Evolutionary conservation across 306 rosid genomes (phyloP).

Genomic region (Vigna angularis): DNA sequence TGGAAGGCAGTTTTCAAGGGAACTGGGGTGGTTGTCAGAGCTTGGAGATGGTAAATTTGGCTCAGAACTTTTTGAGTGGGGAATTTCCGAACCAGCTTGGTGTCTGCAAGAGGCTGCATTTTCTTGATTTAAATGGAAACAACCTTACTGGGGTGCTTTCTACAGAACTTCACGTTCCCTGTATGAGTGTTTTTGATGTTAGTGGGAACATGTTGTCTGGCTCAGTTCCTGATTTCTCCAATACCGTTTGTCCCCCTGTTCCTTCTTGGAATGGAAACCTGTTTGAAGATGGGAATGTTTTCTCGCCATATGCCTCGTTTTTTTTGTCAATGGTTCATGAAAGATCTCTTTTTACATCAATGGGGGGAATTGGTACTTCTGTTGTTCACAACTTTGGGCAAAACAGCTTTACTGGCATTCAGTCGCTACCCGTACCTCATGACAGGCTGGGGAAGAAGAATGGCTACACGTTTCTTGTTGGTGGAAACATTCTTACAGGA

Average conservation of each 20-base stretch:
- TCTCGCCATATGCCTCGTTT: conserved; percentile 57
- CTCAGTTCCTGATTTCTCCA: conserved; percentile 60
- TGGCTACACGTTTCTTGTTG: conserved; percentile 63
- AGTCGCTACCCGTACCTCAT: conserved; percentile 63
- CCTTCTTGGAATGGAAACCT: conserved; percentile 45
- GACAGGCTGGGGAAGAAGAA: conserved; percentile 57
- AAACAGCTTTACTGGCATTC: conserved; percentile 69
- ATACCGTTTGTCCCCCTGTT: conserved; percentile 47
- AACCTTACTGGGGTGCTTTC: conserved; percentile 69
- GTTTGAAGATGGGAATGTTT: conserved; percentile 32
- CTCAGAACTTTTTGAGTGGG: conserved; percentile 71
- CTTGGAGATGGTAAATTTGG: conserved; percentile 84
- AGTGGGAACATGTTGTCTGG: conserved; percentile 74
- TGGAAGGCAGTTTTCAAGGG: conserved; percentile 65
- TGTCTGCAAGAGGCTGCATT: conserved; percentile 71
- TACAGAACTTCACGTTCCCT: conserved; percentile 66
- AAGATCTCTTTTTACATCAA: conserved; percentile 41
- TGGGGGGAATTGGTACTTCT: conserved; percentile 45
- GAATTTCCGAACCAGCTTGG: conserved; percentile 61
- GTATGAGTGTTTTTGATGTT: conserved; percentile 83
- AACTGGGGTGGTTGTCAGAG: conserved; percentile 74
- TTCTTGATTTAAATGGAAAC: conserved; percentile 73
- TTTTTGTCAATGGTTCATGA: conserved; percentile 55
- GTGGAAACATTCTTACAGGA: conserved; percentile 72
- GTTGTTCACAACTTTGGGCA: conserved; percentile 76